Base-by-base conservation (phyloP, 306 rosid genomes). In the Canavalia ensiformis region DNA sequence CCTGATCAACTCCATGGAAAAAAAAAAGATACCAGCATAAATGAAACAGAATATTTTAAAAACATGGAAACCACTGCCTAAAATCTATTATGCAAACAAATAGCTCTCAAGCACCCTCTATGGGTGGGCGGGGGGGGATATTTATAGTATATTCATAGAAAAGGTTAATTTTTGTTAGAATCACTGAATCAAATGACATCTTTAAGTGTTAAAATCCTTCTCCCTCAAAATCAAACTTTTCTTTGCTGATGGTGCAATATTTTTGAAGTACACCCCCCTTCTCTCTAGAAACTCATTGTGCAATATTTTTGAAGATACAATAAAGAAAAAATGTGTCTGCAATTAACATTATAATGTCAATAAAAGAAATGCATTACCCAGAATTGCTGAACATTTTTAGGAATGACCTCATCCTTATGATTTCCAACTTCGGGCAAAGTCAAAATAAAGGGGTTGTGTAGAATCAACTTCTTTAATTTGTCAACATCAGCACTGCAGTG, bases 361-460 rank as follows among this genome's bases (percentile, higher is more conserved):
- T 54, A 86, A 51, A 68, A 51, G 25, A 78, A 7, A 59, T 84
- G 51, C 69, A 88, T 83, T 88, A 95, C 99, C 97, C 89, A 91
- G 66, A 93, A 93, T 75, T 95, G 98, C 89, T 93, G 94, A 84
- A 95, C 98, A 84, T 86, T 93, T 88, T 90, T 91, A 2, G 98
- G 99, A 81, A 95, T 93, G 65, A 87, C 4, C 7, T 91, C 98
- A 42, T 95, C 96, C 85, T 90, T 95, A 25, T 76, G 73, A 70
- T 91, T 90, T 85, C 92, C 92, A 42, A 91, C 90, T 85, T 93
- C 99, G 6, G 97, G 89, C 91, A 95, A 87, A 76, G 97, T 93
- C 92, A 95, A 91, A 79, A 93, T 86, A 79, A 75, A 89, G 41
- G 99, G 92, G 76, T 93, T 93, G 84, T 95, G 99, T 52, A 95